A percentile compares a stretch with the other conserved stretches of the same genome.
Conservation (phyloP, 257 asterid species). For the Solanum etuberosum region DNA sequence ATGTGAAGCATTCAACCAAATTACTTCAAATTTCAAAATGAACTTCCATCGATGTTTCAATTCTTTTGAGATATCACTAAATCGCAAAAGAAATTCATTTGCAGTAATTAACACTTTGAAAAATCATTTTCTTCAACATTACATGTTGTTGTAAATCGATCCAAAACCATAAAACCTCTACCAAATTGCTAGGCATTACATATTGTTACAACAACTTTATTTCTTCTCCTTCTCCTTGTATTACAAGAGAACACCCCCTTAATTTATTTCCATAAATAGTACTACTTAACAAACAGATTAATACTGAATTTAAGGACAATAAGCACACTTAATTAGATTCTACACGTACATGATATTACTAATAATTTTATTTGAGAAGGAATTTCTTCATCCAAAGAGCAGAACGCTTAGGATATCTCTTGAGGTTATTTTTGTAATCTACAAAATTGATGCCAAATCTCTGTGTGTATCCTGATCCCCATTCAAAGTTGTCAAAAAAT, state of each 20-base stretch:
- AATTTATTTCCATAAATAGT: neutral
- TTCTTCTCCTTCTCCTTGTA: neutral
- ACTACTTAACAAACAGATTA: neutral
- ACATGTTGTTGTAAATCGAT: too few species aligned
- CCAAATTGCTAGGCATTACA: neutral
- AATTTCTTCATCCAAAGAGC: conserved; percentile 6
- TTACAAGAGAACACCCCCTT: neutral
- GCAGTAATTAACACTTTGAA: too few species aligned
- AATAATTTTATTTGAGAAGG: neutral
- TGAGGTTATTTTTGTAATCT: neutral
- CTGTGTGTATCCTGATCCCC: neutral
- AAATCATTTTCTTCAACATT: too few species aligned
- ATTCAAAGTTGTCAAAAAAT: conserved; percentile 2
- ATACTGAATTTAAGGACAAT: neutral
- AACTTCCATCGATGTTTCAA: too few species aligned
- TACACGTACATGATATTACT: neutral
- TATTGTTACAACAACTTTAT: neutral
- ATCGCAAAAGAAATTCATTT: too few species aligned
- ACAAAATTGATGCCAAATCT: neutral
- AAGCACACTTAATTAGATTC: neutral
- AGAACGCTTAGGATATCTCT: neutral
- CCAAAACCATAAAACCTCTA: neutral
- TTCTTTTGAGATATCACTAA: too few species aligned
- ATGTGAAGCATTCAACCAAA: too few species aligned
- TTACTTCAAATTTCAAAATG: too few species aligned